Base-by-base conservation (phyloP, 2,329 filamentous ascomycete genomes). In the Claviceps sp. region DNA sequence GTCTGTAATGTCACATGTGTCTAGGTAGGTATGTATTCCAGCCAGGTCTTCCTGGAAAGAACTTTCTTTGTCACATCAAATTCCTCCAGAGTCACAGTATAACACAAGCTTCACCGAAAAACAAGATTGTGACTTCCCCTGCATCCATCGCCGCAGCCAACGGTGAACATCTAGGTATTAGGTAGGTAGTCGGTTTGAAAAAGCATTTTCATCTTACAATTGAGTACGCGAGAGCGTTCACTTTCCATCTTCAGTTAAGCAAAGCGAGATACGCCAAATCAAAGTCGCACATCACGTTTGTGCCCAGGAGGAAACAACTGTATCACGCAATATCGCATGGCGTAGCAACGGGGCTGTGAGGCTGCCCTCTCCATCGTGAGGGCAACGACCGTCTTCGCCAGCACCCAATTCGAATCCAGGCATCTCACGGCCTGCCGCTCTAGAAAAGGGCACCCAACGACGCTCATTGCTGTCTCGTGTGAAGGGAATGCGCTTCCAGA, bases 401-500 rank as follows among this genome's bases (percentile, higher is more conserved):
- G 60, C 63, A 47, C 66, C 61, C 53, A 61, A 64, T 11, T 68
- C 66, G 11, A 56, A 24, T 26, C 64, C 61, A 39, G 57, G 61
- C 55, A 67, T 59, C 57, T 68, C 65, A 52, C 69, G 68, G 26
- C 70, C 70, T 34, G 60, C 68, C 48, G 57, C 62, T 38, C 69
- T 64, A 49, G 65, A 70, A 56, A 78, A 79, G 39, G 76, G 67
- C 14, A 68, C 63, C 75, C 74, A 79, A n/a, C 63, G 60, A 22
- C 75, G 73, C 38, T 69, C 61, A 11, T 65, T 58, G 0, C 55
- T 58, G 52, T 72, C 70, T 17, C 72, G 68, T 17, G 62, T 62
- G 3, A 65, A 47, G 1, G 75, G 75, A 0, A 78, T 68, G 11
- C 65, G 69, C 59, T 77, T 78, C 73, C 74, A 79, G 22, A 78